phyloP scores from a whole-genome alignment of 192 early-diverging fungal species.

The Gaertneriomyces semiglobifer region DNA sequence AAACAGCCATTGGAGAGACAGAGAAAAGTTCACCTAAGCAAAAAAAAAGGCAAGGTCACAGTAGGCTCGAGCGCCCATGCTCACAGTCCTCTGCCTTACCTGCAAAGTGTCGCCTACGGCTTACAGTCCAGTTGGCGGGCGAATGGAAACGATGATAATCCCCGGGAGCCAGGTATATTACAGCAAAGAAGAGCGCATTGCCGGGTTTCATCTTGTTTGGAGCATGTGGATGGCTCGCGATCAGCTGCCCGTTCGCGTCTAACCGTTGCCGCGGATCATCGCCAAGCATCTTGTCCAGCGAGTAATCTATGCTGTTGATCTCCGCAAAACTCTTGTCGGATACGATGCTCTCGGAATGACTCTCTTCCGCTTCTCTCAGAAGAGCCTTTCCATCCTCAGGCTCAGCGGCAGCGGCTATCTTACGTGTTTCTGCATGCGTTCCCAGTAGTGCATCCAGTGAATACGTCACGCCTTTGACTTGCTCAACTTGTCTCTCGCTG shows the following conservation, averaged over 20 bases:
- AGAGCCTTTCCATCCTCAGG: constrained; percentile 5
- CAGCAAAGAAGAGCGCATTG: constrained; percentile 81
- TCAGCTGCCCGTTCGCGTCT: neutral
- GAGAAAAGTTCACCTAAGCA: constrained; percentile 83
- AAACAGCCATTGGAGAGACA: constrained; percentile 89
- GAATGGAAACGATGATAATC: constrained; percentile 99
- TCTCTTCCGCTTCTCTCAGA: constrained; percentile 42
- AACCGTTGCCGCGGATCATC: constrained; percentile 20
- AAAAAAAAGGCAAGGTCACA: neutral
- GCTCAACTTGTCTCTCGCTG: constrained; percentile 73
- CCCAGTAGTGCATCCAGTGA: constrained; percentile 85
- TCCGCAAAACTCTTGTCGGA: constrained; percentile 83
- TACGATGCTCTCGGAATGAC: constrained; percentile 61
- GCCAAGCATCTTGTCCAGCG: constrained; percentile 71
- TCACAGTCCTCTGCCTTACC: constrained; percentile 47
- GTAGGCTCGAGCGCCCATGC: no score
- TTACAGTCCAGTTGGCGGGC: constrained; percentile 90
- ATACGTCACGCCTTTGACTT: constrained; percentile 94
- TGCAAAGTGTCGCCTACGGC: constrained; percentile 84
- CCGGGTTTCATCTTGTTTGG: constrained; percentile 50
- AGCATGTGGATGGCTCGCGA: constrained; percentile 1
- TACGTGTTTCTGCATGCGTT: constrained; percentile 10
- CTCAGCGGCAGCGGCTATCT: neutral
- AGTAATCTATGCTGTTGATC: constrained; percentile 82
- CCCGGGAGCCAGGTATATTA: constrained; percentile 95